Evolutionary conservation across 2,329 filamentous ascomycete species (phyloP).

Genomic region (Stachybotrys chlorohalonatus): DNA sequence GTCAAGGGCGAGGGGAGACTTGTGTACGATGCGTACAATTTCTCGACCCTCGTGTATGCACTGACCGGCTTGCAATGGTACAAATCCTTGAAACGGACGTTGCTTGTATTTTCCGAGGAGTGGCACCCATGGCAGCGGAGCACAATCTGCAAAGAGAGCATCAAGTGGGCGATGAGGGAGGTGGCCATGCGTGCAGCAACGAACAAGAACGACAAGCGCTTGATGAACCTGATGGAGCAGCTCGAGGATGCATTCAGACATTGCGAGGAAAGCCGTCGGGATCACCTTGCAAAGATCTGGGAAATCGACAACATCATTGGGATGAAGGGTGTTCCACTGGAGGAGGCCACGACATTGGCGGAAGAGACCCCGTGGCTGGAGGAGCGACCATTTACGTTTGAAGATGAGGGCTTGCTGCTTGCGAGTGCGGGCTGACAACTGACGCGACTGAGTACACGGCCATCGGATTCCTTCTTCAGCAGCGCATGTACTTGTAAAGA

Average conservation of each 20-base stretch:
- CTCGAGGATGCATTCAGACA: conserved; percentile 14
- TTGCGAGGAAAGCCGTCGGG: too few species aligned
- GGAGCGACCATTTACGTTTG: too few species aligned
- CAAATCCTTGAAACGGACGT: conserved; percentile 20
- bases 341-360: too few species aligned
- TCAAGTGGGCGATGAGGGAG: conserved; percentile 27
- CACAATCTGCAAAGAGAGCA: conserved; percentile 24
- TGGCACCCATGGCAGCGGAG: conserved; percentile 27
- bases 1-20: conserved; percentile 25
- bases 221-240: conserved; percentile 1
- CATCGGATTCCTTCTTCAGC: too few species aligned
- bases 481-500: too few species aligned
- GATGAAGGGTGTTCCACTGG: too few species aligned
- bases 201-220: neutral
- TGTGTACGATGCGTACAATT: conserved; percentile 27
- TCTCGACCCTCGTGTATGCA: conserved; percentile 24
- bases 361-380: too few species aligned
- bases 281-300: too few species aligned
- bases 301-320: too few species aligned
- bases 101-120: conserved; percentile 16
- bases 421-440: too few species aligned
- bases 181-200: conserved; percentile 15
- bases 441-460: too few species aligned
- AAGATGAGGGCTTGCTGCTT: too few species aligned
- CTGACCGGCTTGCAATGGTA: conserved; percentile 23